Conservation (phyloP, 2,329 filamentous ascomycete genomes). For the Nothophoma quercina region DNA sequence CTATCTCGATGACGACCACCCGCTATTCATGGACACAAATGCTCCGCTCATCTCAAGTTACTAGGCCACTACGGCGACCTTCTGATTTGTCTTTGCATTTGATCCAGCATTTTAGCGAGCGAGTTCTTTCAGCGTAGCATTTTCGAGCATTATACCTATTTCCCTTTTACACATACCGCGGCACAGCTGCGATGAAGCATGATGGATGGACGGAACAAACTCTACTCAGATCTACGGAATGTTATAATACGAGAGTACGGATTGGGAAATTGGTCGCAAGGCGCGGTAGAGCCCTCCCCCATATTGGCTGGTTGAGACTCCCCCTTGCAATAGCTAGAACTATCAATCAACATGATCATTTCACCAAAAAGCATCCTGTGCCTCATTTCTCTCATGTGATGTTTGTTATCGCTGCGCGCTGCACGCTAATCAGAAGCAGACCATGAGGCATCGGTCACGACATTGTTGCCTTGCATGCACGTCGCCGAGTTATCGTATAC, state of each 20-base stretch:
- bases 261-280: slow-evolving; percentile 16
- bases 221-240: slow-evolving; percentile 20
- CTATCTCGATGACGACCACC: slow-evolving; percentile 49
- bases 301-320: slow-evolving; percentile 34
- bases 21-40: slow-evolving; percentile 51
- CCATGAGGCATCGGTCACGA: slow-evolving; percentile 19
- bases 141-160: slow-evolving; percentile 41
- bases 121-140: slow-evolving; percentile 43
- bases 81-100: slow-evolving; percentile 42
- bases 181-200: slow-evolving; percentile 19
- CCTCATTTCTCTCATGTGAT: slow-evolving; percentile 25
- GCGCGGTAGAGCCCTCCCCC: slow-evolving; percentile 35
- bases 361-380: slow-evolving; percentile 19
- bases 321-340: slow-evolving; percentile 32
- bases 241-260: slow-evolving; percentile 4
- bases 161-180: slow-evolving; percentile 29
- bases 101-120: slow-evolving; percentile 49
- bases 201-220: slow-evolving; percentile 8
- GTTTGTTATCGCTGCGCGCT: slow-evolving; percentile 21
- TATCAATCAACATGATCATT: slow-evolving; percentile 31
- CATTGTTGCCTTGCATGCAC: slow-evolving; percentile 11
- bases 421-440: slow-evolving; percentile 25
- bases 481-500: slow-evolving; percentile 6
- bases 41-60: slow-evolving; percentile 52
- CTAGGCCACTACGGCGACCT: slow-evolving; percentile 44